Evolutionary conservation across 2,329 filamentous ascomycete species (phyloP).

Genomic region (Nemania sp.): DNA sequence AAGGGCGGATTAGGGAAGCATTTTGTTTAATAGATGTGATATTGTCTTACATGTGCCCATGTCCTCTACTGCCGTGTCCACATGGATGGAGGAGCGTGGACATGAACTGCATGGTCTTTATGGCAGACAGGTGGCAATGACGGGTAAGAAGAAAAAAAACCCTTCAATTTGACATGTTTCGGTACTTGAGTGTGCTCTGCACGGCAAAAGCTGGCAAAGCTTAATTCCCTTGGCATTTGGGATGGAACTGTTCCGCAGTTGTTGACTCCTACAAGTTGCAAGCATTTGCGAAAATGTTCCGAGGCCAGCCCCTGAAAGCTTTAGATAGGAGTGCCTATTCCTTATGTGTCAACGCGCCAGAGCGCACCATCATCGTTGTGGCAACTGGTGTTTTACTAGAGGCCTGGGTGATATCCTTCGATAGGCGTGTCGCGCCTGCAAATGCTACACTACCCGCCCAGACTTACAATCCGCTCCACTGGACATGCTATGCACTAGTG

Average conservation of each 20-base stretch:
- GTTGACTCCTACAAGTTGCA: too few species aligned
- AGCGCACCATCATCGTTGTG: too few species aligned
- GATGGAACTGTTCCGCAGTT: not conserved
- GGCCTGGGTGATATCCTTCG: too few species aligned
- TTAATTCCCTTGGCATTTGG: slow-evolving; percentile 5
- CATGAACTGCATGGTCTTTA: not conserved
- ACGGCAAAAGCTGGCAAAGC: not conserved
- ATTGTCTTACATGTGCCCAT: not conserved
- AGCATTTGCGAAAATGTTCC: too few species aligned
- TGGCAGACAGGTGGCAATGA: not conserved
- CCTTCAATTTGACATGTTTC: not conserved
- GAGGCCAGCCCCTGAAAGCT: not conserved
- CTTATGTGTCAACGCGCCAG: too few species aligned
- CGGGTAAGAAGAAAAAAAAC: not conserved
- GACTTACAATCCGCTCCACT: too few species aligned
- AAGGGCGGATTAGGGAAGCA: not conserved
- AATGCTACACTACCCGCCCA: too few species aligned
- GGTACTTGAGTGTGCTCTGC: not conserved
- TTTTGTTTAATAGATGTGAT: not conserved
- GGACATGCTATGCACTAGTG: not conserved
- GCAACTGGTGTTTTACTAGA: too few species aligned
- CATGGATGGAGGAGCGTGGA: too few species aligned
- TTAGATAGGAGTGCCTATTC: too few species aligned
- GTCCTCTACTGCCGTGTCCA: too few species aligned
- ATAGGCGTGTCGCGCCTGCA: too few species aligned